Conservation (phyloP, 2,329 filamentous ascomycete genomes). For the Hyphodiscus sp. region DNA sequence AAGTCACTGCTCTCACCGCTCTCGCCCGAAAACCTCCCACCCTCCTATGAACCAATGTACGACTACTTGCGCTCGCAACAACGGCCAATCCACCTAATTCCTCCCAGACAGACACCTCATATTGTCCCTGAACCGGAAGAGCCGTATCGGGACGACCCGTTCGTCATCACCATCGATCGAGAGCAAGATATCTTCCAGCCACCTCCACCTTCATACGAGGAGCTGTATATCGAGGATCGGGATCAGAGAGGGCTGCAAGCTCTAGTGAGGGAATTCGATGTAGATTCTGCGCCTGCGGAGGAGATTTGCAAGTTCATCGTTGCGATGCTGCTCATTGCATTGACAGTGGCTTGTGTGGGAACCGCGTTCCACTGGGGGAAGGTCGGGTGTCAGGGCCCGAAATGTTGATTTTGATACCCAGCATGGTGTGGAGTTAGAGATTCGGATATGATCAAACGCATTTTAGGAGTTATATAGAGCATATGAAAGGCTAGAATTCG, state of each 20-base stretch:
- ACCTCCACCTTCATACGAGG: constrained; percentile 24
- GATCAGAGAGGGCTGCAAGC: constrained; percentile 16
- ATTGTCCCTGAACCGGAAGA: constrained; percentile 9
- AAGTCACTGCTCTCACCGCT: neutral
- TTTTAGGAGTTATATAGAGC: neutral
- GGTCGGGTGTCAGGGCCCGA: constrained; percentile 1
- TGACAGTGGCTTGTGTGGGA: constrained; percentile 23
- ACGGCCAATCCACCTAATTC: constrained; percentile 2
- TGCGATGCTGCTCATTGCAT: constrained; percentile 24
- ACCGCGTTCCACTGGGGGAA: constrained; percentile 26
- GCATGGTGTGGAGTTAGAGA: neutral
- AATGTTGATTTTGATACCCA: neutral
- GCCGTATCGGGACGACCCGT: constrained; percentile 25
- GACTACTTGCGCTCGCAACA: constrained; percentile 23
- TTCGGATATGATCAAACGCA: neutral
- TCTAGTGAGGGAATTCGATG: constrained; percentile 15
- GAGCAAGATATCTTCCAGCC: constrained; percentile 1
- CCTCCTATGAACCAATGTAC: constrained; percentile 26
- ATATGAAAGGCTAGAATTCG: neutral
- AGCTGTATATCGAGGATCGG: constrained; percentile 13
- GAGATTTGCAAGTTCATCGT: constrained; percentile 27
- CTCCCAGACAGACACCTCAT: neutral
- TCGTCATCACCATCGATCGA: constrained; percentile 21
- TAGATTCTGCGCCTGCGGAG: constrained; percentile 17
- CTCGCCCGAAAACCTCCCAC: constrained; percentile 11